phyloP scores from a whole-genome alignment of 805 yeast genomes.

The Lipomyces orientalis region DNA sequence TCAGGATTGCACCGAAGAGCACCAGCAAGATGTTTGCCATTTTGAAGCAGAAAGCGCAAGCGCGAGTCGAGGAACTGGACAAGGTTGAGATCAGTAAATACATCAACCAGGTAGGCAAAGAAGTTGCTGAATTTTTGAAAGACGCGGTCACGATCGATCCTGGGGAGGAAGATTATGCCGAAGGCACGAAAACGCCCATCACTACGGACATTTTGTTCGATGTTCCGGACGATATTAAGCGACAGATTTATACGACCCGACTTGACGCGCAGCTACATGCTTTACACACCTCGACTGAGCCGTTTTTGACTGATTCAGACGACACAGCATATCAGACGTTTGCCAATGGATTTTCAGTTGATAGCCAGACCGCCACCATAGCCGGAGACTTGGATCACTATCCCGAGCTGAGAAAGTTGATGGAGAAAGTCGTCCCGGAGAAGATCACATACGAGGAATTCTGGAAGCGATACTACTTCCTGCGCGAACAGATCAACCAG shows the following conservation, averaged over 20 bases:
- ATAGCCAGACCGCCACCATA: constrained; percentile 58
- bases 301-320: constrained; percentile 49
- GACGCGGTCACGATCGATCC: constrained; percentile 47
- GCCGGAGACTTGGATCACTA: constrained; percentile 54
- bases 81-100: constrained; percentile 75
- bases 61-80: constrained; percentile 71
- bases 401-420: constrained; percentile 59
- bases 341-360: constrained; percentile 51
- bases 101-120: constrained; percentile 61
- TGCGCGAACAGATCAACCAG: constrained; percentile 58
- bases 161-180: constrained; percentile 19
- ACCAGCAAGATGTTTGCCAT: constrained; percentile 43
- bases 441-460: constrained; percentile 63
- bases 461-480: constrained; percentile 74
- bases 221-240: constrained; percentile 30
- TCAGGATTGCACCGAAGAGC: constrained; percentile 31
- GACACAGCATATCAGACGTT: constrained; percentile 49
- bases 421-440: constrained; percentile 71
- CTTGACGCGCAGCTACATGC: constrained; percentile 67
- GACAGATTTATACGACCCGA: constrained; percentile 47
- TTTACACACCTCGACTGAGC: constrained; percentile 56
- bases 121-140: constrained; percentile 51
- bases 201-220: constrained; percentile 33
- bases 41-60: constrained; percentile 57
- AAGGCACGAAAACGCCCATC: not conserved